Conservation (phyloP, 805 yeast species). For the Kazachstania africana region DNA sequence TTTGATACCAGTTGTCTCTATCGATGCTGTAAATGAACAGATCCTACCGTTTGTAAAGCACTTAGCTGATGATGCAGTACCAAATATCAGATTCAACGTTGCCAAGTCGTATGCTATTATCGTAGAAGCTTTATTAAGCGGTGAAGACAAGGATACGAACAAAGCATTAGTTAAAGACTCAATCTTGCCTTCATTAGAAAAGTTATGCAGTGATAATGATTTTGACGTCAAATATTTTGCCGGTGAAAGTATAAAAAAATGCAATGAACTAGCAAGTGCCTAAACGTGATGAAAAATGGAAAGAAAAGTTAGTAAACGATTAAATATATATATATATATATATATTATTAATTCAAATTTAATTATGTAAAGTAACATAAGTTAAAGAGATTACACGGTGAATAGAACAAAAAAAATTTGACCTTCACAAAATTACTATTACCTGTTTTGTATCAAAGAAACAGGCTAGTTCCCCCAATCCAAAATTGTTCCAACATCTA, state of each 20-base stretch:
- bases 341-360: no score
- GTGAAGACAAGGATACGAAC: slow-evolving; percentile 14
- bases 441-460: no score
- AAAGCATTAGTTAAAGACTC: slow-evolving; percentile 34
- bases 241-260: slow-evolving; percentile 41
- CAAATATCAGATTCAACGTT: slow-evolving; percentile 90
- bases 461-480: no score
- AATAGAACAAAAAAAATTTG: no score
- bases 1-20: slow-evolving; percentile 59
- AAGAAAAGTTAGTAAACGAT: no score
- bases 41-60: slow-evolving; percentile 71
- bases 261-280: slow-evolving; percentile 7
- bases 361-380: no score
- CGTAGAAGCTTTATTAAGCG: slow-evolving; percentile 39
- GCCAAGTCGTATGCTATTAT: slow-evolving; percentile 70
- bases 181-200: slow-evolving; percentile 54
- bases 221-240: slow-evolving; percentile 87
- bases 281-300: no score
- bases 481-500: no score
- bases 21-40: slow-evolving; percentile 44
- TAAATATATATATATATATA: no score
- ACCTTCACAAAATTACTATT: no score
- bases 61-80: slow-evolving; percentile 70
- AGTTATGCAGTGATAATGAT: slow-evolving; percentile 61
- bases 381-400: no score